phyloP scores from a whole-genome alignment of 2,329 filamentous ascomycete genomes.

The Fusarium sp. region DNA sequence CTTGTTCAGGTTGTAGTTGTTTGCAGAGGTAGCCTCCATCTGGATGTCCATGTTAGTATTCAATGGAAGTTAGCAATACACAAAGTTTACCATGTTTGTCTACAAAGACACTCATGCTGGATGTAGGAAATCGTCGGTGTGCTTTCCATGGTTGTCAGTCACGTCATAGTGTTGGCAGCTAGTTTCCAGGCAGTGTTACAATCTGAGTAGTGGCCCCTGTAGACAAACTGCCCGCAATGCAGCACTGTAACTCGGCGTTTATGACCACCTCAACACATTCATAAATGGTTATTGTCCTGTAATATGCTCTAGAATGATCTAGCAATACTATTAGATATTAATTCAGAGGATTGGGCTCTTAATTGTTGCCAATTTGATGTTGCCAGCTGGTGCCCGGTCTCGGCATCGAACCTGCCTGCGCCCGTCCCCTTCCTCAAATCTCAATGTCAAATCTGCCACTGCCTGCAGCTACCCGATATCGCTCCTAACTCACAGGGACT shows the following conservation, averaged over 20 bases:
- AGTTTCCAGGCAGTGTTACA: not conserved
- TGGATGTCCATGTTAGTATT: not conserved
- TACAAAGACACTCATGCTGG: not conserved
- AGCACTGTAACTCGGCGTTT: not conserved
- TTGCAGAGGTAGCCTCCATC: no score
- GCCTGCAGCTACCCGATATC: not conserved
- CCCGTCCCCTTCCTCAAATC: not conserved
- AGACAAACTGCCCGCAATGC: not conserved
- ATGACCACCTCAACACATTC: not conserved
- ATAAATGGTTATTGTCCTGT: not conserved
- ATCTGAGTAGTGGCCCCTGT: not conserved
- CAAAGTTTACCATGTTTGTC: not conserved
- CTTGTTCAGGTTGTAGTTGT: not conserved
- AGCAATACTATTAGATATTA: no score
- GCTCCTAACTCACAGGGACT: not conserved
- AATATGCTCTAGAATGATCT: not conserved
- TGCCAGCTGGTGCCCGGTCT: not conserved
- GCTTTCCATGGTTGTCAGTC: not conserved
- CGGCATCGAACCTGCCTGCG: constrained; percentile 4
- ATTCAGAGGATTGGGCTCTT: not conserved
- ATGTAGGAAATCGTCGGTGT: not conserved
- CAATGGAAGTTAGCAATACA: not conserved
- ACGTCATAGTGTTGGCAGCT: not conserved
- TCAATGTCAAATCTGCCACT: not conserved
- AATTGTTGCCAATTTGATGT: not conserved